phyloP scores from a whole-genome alignment of 257 asterid genomes.

The Eustoma russellianum region DNA sequence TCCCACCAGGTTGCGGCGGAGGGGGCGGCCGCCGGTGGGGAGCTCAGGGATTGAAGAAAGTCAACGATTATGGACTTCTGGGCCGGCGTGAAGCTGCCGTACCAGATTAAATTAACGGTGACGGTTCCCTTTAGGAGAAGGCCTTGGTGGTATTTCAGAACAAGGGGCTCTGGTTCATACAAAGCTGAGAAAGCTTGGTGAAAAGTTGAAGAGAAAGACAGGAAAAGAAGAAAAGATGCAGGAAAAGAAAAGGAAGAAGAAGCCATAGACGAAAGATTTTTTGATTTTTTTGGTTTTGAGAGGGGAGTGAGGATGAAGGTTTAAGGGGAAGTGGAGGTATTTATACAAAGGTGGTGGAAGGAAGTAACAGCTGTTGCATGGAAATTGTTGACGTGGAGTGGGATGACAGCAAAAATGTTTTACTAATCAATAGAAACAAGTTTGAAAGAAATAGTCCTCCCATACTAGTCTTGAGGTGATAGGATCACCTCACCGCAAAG shows the following conservation, averaged over 20 bases:
- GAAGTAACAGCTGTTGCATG: neutral
- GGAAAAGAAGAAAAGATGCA: neutral
- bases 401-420: too few relatives aligned
- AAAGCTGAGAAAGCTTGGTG: slow-evolving; percentile 16
- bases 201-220: neutral
- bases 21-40: neutral
- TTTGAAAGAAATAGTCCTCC: too few relatives aligned
- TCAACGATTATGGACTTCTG: slow-evolving; percentile 30
- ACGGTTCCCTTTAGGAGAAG: slow-evolving; percentile 27
- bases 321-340: neutral
- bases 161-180: slow-evolving; percentile 25
- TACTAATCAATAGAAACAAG: too few relatives aligned
- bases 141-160: slow-evolving; percentile 31
- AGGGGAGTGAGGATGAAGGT: neutral
- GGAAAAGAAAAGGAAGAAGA: neutral
- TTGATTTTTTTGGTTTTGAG: too few relatives aligned
- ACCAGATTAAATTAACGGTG: slow-evolving; percentile 36
- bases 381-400: too few relatives aligned
- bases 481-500: too few relatives aligned
- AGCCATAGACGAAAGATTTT: neutral
- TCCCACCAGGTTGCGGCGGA: slow-evolving; percentile 32
- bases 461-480: too few relatives aligned
- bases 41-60: slow-evolving; percentile 26
- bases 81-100: slow-evolving; percentile 28
- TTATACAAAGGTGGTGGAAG: slow-evolving; percentile 2